A percentile compares a stretch with the other conserved stretches of the same genome.
phyloP scores from a whole-genome alignment of 768 basidiomycete species.

The Phaeolepiota aurea region DNA sequence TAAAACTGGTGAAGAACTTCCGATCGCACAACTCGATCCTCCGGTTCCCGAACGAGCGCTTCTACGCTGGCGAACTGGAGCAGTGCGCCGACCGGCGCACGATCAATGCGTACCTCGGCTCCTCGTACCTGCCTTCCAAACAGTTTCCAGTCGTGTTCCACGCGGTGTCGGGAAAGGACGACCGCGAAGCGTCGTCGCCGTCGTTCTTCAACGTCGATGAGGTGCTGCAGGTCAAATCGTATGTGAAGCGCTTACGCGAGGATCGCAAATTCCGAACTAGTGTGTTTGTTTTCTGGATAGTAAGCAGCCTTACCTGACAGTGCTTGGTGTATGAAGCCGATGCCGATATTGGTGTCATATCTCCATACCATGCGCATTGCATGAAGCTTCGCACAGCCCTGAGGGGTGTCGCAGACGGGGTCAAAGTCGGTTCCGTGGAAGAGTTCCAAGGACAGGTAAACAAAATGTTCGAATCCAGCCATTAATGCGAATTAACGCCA shows the following conservation, averaged over 20 bases:
- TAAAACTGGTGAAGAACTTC: constrained; percentile 60
- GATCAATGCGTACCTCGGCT: constrained; percentile 29
- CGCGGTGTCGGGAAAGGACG: constrained; percentile 49
- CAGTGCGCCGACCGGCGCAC: constrained; percentile 32
- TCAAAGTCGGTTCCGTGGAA: constrained; percentile 61
- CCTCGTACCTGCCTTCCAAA: constrained; percentile 29
- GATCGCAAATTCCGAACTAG: constrained; percentile 31
- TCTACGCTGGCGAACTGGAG: constrained; percentile 49
- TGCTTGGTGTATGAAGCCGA: constrained; percentile 33
- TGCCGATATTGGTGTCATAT: constrained; percentile 49
- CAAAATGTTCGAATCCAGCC: constrained; percentile 21
- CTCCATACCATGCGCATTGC: constrained; percentile 57
- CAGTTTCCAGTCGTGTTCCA: constrained; percentile 60
- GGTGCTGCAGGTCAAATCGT: constrained; percentile 41
- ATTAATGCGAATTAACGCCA: too few species aligned
- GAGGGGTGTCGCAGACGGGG: constrained; percentile 20
- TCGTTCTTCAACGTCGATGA: constrained; percentile 69
- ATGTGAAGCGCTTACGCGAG: constrained; percentile 28
- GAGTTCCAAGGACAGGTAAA: constrained; percentile 60
- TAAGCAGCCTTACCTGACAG: too few species aligned
- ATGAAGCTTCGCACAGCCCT: constrained; percentile 35
- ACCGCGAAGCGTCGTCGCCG: constrained; percentile 58
- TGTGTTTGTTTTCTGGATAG: constrained; percentile 11
- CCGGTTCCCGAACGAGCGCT: constrained; percentile 49
- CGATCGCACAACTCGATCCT: constrained; percentile 56